Evolutionary conservation across 2,329 filamentous ascomycete genomes (phyloP).

Genomic region (Verticillium longisporum): DNA sequence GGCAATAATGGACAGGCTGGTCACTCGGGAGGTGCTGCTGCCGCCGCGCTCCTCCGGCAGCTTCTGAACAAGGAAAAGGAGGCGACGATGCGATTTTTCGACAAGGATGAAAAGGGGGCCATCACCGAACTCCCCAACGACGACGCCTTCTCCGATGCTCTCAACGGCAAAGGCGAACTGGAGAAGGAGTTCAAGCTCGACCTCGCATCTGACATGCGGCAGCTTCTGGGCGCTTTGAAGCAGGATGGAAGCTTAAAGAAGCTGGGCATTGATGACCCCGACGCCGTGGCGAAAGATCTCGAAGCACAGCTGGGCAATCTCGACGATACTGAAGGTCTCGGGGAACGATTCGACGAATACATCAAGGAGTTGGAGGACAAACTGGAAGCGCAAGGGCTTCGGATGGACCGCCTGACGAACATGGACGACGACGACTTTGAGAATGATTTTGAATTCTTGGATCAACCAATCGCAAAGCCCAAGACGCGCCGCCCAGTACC

Average conservation of each 20-base stretch:
- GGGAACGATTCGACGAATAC: slow-evolving; percentile 25
- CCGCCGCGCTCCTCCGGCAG: slow-evolving; percentile 14
- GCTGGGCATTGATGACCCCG: slow-evolving; percentile 37
- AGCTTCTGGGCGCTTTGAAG: slow-evolving; percentile 21
- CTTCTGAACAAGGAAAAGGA: slow-evolving; percentile 8
- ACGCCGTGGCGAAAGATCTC: slow-evolving; percentile 28
- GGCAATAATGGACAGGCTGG: not conserved
- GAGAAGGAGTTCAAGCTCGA: slow-evolving; percentile 19
- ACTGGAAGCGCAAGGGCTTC: slow-evolving; percentile 8
- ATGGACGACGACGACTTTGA: slow-evolving; percentile 9
- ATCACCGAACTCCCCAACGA: slow-evolving; percentile 29
- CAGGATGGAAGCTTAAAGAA: slow-evolving; percentile 14
- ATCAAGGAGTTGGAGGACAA: slow-evolving; percentile 22
- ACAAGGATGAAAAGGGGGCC: slow-evolving; percentile 32
- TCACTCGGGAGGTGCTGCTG: slow-evolving; percentile 1
- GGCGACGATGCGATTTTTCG: slow-evolving; percentile 36
- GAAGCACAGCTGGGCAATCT: slow-evolving; percentile 6
- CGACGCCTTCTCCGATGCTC: slow-evolving; percentile 31
- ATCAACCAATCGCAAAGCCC: not conserved
- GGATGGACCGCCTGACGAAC: slow-evolving; percentile 7
- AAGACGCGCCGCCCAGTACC: slow-evolving; percentile 15
- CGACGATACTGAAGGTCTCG: slow-evolving; percentile 26
- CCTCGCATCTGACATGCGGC: slow-evolving; percentile 14
- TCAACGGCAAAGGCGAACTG: slow-evolving; percentile 23
- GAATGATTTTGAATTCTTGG: slow-evolving; percentile 13